phyloP scores from a whole-genome alignment of 768 basidiomycete genomes.

The Boletus reticulatus region DNA sequence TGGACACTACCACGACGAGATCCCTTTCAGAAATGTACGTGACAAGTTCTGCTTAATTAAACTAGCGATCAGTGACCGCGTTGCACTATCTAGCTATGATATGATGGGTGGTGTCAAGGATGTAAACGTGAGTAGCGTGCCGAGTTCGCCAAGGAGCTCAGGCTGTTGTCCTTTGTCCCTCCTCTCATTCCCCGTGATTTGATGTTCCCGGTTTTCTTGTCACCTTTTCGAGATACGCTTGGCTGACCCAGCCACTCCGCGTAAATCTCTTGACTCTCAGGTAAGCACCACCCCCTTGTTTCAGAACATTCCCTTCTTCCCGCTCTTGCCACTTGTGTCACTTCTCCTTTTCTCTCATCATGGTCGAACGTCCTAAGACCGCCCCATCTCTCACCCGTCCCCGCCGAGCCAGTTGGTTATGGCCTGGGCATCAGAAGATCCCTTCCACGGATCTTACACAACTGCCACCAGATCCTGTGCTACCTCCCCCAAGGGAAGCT shows the following conservation, averaged over 20 bases:
- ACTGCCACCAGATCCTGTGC: constrained; percentile 15
- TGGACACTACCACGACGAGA: constrained; percentile 2
- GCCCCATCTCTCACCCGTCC: constrained; percentile 9
- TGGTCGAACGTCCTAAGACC: constrained; percentile 19
- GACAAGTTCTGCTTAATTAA: not conserved
- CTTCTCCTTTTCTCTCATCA: constrained; percentile 15
- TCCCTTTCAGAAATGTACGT: constrained; percentile 9
- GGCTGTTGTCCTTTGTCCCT: not conserved
- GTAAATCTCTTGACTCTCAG: constrained; percentile 27
- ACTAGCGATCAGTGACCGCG: not conserved
- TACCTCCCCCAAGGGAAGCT: constrained; percentile 17
- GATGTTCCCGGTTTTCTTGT: constrained; percentile 10
- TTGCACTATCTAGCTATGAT: not conserved
- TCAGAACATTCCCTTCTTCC: constrained; percentile 9
- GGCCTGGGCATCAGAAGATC: constrained; percentile 26
- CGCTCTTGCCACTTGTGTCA: not conserved
- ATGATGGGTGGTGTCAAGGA: constrained; percentile 29
- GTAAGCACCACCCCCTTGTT: constrained; percentile 26
- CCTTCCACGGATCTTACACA: constrained; percentile 15
- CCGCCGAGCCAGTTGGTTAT: constrained; percentile 28
- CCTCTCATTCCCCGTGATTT: constrained; percentile 6
- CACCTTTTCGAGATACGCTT: constrained; percentile 27
- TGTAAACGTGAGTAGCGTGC: constrained; percentile 26
- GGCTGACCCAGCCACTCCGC: constrained; percentile 30
- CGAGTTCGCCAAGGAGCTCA: constrained; percentile 23